Evolutionary conservation across 2,329 filamentous ascomycete species (phyloP), one percentile per base, ranked within the genome.

Genomic region (Dactylellina haptotyla): DNA sequence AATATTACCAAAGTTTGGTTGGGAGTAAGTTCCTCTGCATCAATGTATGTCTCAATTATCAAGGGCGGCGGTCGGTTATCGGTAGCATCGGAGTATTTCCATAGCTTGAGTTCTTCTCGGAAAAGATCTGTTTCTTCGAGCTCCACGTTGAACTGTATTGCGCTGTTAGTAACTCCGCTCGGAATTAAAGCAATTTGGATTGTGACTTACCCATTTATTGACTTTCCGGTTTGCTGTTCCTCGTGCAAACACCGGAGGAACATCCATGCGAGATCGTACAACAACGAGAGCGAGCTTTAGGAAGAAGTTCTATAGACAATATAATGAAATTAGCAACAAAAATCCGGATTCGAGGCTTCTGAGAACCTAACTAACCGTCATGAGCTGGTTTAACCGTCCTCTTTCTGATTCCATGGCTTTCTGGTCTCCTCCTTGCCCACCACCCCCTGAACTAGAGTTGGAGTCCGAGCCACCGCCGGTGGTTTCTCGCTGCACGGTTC

Each of bases 101-200:
- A 99, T 67, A 87, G 85, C 77, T 86, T 86, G 75, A 98, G 86
- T 76, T 95, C 90, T 76, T 96, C 90, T 78, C 87, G 85, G 79
- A 97, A 93, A 73, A 91, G 88, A 79, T 97, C 92, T 75, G 94
- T 94, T 78, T 99, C 95, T 78, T 96, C 91, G 46, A 97, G 89
- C 77, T 97, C 90, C 77, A 97, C 88, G 83, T 97, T 96, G 82
- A 97, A 99, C 95, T 98, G 79, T 4, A 56, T 3, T 9, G 32
- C 10, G 3, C 14, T 26, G 20, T 63, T 61, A 67, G 59, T 23
- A 62, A 41, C 8, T 6, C 26, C 5, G 14, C 9, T 1, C 12
- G 14, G 6, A 20, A 39, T 57, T 14, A 16, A 16, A 26, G 23
- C 10, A 34, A 25, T 9, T 10, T 18, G 18, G 12, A 51, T 34